Evolutionary conservation across 2,329 filamentous ascomycete species (phyloP).

Genomic region (Scedosporium minutisporum): DNA sequence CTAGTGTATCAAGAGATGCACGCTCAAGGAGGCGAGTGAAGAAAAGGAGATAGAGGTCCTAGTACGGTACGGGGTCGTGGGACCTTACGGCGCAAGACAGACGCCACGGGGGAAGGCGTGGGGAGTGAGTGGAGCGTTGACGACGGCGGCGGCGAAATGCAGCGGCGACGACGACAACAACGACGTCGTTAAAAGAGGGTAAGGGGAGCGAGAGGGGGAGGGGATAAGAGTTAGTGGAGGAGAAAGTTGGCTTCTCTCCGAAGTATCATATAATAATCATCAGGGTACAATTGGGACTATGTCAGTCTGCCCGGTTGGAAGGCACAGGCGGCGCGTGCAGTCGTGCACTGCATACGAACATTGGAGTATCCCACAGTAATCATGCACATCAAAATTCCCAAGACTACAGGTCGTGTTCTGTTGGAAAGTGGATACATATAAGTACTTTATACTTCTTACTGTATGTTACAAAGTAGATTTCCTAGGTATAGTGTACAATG

Average conservation of each 20-base stretch:
- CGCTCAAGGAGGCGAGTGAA: not conserved
- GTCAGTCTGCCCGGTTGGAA: not conserved
- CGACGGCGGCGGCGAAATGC: not conserved
- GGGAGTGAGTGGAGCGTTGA: not conserved
- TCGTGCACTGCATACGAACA: not conserved
- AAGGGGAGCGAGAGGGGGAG: conserved; percentile 2
- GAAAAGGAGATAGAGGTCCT: not conserved
- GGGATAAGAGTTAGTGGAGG: not conserved
- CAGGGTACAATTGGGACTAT: not conserved
- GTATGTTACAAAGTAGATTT: no score
- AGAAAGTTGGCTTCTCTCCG: not conserved
- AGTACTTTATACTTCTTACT: not conserved
- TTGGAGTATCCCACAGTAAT: not conserved
- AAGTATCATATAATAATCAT: not conserved
- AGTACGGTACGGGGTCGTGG: not conserved
- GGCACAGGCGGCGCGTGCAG: no score
- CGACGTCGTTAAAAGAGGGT: not conserved
- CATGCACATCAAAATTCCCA: not conserved
- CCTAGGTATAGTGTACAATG: no score
- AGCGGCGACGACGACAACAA: not conserved
- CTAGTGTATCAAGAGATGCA: not conserved
- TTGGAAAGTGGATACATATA: not conserved
- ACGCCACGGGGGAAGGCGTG: not conserved
- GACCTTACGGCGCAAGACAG: not conserved
- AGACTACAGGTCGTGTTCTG: not conserved